Percentiles rank a stretch among this genome's conserved stretches.
These are phyloP conservation scores for Botryotinia narcissicola DNA, from an alignment of 2,329 filamentous ascomycete genomes.

Conservation along the genomic window DNA sequence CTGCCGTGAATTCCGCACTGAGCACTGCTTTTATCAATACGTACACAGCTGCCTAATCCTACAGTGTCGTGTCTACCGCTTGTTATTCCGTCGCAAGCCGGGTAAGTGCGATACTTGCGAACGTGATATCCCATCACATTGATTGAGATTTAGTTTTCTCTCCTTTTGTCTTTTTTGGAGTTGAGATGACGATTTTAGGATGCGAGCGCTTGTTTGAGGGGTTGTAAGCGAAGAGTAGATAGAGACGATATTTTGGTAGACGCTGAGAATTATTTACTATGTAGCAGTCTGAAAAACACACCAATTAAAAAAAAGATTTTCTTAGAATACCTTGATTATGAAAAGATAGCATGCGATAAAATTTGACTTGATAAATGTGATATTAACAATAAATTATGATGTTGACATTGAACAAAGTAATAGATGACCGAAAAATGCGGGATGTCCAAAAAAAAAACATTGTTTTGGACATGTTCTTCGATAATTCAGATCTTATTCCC, in stretches of 20 bases:
- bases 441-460: background rate
- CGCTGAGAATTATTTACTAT: background rate
- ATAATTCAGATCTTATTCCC: background rate
- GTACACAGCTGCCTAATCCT: background rate
- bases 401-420: fast-evolving
- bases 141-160: background rate
- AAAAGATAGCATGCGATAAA: fast-evolving
- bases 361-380: background rate
- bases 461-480: background rate
- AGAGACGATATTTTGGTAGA: background rate
- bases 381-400: too few relatives aligned
- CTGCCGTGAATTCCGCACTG: too few relatives aligned
- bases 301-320: background rate
- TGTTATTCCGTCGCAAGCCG: background rate
- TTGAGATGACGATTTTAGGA: background rate
- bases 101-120: background rate
- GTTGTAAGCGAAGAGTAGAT: background rate
- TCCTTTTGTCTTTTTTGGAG: background rate
- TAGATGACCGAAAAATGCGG: background rate
- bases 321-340: background rate
- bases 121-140: background rate
- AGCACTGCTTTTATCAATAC: background rate
- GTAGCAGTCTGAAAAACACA: background rate
- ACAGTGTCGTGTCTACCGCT: background rate
- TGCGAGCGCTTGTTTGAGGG: background rate